A percentile compares a stretch with the other conserved stretches of the same genome.
phyloP scores from a whole-genome alignment of 805 yeast genomes.

The Zygotorulaspora chibaensis region DNA sequence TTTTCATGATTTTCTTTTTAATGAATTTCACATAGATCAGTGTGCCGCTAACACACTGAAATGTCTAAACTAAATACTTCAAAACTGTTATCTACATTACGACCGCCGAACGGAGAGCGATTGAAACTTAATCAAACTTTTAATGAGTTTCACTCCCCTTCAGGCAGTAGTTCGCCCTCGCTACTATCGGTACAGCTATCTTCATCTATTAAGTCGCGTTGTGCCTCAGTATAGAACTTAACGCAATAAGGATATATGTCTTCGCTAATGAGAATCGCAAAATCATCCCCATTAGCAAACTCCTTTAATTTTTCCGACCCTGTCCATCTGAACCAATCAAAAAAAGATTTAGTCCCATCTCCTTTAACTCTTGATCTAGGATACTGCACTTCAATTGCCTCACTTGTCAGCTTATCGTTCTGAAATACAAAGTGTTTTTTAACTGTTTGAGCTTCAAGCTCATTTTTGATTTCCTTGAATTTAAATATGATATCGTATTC shows the following conservation, averaged over 20 bases:
- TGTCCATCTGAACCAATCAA: constrained; percentile 85
- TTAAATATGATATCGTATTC: constrained; percentile 58
- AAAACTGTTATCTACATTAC: background rate
- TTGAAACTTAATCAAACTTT: background rate
- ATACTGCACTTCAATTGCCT: constrained; percentile 43
- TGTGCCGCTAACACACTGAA: too few relatives aligned
- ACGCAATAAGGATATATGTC: constrained; percentile 84
- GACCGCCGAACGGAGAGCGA: background rate
- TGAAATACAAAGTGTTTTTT: constrained; percentile 53
- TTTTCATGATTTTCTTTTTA: too few relatives aligned
- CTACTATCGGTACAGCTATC: constrained; percentile 50
- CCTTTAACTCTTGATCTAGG: constrained; percentile 54
- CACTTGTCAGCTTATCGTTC: constrained; percentile 53
- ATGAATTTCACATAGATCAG: too few relatives aligned
- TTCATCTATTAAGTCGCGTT: constrained; percentile 57
- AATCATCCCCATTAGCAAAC: constrained; percentile 71
- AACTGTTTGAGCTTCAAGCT: constrained; percentile 53
- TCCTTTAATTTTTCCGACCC: constrained; percentile 74
- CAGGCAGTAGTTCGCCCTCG: constrained; percentile 41
- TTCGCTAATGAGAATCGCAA: constrained; percentile 67
- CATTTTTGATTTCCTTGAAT: constrained; percentile 47
- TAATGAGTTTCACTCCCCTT: background rate
- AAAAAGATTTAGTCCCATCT: constrained; percentile 74
- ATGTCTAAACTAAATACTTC: too few relatives aligned
- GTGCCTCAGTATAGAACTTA: constrained; percentile 73